These are phyloP conservation scores for Talaromyces borbonicus DNA, from an alignment of 495 filamentous ascomycete species.

Conservation along the genomic window DNA sequence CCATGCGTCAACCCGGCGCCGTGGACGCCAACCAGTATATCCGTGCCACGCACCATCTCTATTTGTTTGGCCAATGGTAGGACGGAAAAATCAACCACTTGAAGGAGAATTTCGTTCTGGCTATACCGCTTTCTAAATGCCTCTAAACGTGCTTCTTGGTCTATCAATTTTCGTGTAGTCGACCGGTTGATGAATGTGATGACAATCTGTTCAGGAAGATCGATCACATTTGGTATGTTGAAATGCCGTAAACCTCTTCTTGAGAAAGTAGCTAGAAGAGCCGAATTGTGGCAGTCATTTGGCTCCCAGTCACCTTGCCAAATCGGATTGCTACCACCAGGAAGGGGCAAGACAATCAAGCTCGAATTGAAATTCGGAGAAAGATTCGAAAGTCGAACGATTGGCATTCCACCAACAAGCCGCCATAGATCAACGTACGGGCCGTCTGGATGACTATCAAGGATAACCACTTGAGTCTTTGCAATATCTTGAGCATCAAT, in stretches of 20 bases:
- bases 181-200: constrained; percentile 29
- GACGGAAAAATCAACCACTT: constrained; percentile 26
- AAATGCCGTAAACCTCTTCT: constrained; percentile 15
- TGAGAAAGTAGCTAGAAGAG: constrained; percentile 20
- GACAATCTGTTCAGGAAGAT: constrained; percentile 4
- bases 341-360: constrained; percentile 27
- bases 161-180: constrained; percentile 17
- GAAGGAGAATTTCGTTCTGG: constrained; percentile 14
- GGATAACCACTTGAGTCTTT: constrained; percentile 23
- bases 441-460: constrained; percentile 24
- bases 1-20: constrained; percentile 31
- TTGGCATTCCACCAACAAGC: constrained; percentile 17
- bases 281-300: constrained; percentile 18
- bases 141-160: constrained; percentile 18
- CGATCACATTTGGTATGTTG: constrained; percentile 1
- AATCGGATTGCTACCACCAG: constrained; percentile 27
- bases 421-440: constrained; percentile 28
- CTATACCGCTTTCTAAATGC: constrained; percentile 8
- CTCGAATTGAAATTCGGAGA: constrained; percentile 10
- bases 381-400: constrained; percentile 16
- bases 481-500: constrained; percentile 13
- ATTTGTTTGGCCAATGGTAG: constrained; percentile 25
- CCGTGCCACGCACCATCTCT: constrained; percentile 18
- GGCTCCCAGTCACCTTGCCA: constrained; percentile 26
- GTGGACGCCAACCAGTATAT: constrained; percentile 30